Percentiles rank a stretch among this genome's conserved stretches.
Evolutionary conservation across 768 basidiomycete species (phyloP).

Genomic region (Mycena pura): DNA sequence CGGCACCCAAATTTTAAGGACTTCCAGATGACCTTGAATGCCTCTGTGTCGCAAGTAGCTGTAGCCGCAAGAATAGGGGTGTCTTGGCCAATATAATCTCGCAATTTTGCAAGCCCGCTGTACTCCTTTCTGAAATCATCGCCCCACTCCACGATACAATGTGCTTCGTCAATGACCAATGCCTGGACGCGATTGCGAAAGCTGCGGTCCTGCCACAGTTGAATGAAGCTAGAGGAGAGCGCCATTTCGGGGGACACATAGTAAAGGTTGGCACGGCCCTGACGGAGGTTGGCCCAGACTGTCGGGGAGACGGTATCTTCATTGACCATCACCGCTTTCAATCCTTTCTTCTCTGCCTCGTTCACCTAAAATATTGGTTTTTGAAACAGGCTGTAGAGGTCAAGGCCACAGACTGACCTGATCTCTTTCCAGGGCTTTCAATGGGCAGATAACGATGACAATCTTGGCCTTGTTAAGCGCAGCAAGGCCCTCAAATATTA

Average conservation of each 20-base stretch:
- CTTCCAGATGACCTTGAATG: constrained; percentile 14
- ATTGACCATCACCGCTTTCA: constrained; percentile 19
- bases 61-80: constrained; percentile 1
- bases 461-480: constrained; percentile 9
- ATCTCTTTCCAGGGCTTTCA: constrained; percentile 28
- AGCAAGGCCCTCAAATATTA: constrained; percentile 22
- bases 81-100: neutral
- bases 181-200: neutral
- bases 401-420: constrained; percentile 2
- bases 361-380: too few species aligned
- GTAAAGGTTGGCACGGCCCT: constrained; percentile 3
- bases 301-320: constrained; percentile 16
- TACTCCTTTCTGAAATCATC: constrained; percentile 2
- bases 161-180: neutral
- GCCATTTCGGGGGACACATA: constrained; percentile 6
- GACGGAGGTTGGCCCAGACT: neutral
- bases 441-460: constrained; percentile 24
- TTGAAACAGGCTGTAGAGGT: too few species aligned
- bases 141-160: neutral
- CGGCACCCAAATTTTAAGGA: constrained; percentile 20
- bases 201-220: neutral
- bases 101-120: neutral
- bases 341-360: constrained; percentile 19
- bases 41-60: constrained; percentile 4
- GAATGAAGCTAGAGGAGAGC: neutral